A percentile compares a stretch with the other conserved stretches of the same genome.
phyloP scores from a whole-genome alignment of 2,329 filamentous ascomycete species.

The Aphanoascus verrucosus region DNA sequence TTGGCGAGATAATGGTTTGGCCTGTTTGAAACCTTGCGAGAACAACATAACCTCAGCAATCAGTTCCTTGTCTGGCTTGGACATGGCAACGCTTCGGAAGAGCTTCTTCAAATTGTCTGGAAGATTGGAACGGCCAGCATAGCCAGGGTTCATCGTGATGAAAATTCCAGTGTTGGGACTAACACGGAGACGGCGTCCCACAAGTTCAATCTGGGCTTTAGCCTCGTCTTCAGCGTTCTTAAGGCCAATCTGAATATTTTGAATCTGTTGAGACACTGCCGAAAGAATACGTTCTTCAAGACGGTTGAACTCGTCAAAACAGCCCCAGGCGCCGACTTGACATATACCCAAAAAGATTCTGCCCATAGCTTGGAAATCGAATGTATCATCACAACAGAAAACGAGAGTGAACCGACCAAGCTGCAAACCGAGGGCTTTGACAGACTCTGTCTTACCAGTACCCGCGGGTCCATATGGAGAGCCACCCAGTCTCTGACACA shows the following conservation, averaged over 20 bases:
- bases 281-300: constrained; percentile 95
- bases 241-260: constrained; percentile 95
- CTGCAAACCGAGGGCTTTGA: constrained; percentile 93
- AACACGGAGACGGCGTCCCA: constrained; percentile 80
- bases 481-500: constrained; percentile 88
- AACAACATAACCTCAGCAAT: constrained; percentile 99
- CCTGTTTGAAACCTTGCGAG: constrained; percentile 96
- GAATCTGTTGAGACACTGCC: constrained; percentile 96
- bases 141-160: constrained; percentile 99
- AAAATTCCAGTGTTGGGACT: constrained; percentile 95
- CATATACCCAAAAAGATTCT: constrained; percentile 98
- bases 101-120: constrained; percentile 99
- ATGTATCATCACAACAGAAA: constrained; percentile 98
- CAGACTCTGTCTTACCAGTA: constrained; percentile 97
- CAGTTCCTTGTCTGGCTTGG: constrained; percentile 97
- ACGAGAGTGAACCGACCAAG: constrained; percentile 95
- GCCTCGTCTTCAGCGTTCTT: constrained; percentile 73
- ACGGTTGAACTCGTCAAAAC: constrained; percentile 99
- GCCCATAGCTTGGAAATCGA: constrained; percentile 99
- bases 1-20: constrained; percentile 85
- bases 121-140: constrained; percentile 93
- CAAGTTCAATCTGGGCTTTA: constrained; percentile 82
- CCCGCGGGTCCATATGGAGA: constrained; percentile 95
- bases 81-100: constrained; percentile 99
- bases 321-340: constrained; percentile 98